These are phyloP conservation scores for Tetrahymena elliotti DNA, from an alignment of 73 alveolate genomes.

Conservation along the genomic window DNA sequence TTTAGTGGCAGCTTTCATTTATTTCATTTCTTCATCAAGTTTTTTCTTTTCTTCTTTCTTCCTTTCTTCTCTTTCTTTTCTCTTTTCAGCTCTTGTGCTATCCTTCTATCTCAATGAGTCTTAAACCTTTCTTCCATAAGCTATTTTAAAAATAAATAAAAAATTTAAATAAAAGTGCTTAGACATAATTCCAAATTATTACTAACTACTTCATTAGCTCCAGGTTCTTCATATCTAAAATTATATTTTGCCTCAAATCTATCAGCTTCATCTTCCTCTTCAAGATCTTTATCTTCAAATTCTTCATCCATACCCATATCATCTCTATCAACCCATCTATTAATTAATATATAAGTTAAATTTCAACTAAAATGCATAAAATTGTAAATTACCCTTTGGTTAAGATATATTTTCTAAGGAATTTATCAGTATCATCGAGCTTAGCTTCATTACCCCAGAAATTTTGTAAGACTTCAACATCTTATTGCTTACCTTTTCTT, in stretches of 20 bases:
- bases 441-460: conserved; percentile 28
- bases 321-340: conserved; percentile 31
- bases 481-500: not conserved
- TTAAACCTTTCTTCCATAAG: conserved; percentile 17
- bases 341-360: not conserved
- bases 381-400: conserved; percentile 11
- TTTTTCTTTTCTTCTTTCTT: conserved; percentile 12
- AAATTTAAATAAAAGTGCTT: not conserved
- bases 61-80: conserved; percentile 23
- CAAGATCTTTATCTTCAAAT: conserved; percentile 10
- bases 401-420: conserved; percentile 35
- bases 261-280: conserved; percentile 33
- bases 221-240: conserved; percentile 36
- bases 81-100: conserved; percentile 17
- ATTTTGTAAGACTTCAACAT: conserved; percentile 3
- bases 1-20: conserved; percentile 20
- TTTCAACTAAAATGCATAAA: not conserved
- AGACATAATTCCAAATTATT: not conserved
- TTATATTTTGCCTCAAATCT: conserved; percentile 31
- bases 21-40: conserved; percentile 16
- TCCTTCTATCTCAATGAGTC: conserved; percentile 24
- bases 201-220: conserved; percentile 12
- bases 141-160: not conserved
- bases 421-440: conserved; percentile 36
- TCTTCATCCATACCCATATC: conserved; percentile 12